Conservation (phyloP, 148 eudicot genomes). For the Vaccinium darrowii region DNA sequence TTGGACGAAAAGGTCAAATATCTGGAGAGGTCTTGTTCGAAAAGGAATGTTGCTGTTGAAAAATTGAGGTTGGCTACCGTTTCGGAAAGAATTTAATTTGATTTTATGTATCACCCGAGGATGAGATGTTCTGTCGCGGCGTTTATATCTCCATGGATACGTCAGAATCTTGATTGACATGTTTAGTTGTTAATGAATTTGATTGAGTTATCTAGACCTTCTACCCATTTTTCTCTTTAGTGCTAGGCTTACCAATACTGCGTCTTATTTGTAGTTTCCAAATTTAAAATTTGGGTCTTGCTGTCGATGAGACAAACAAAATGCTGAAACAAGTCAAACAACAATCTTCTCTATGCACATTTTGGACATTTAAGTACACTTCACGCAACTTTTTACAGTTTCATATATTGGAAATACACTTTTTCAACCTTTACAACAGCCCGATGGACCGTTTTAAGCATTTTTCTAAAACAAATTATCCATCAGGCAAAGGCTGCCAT, state of each 20-base stretch:
- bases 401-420: neutral
- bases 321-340: neutral
- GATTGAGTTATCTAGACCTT: neutral
- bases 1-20: neutral
- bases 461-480: neutral
- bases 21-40: neutral
- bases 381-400: neutral
- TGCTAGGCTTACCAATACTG: neutral
- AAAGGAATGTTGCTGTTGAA: neutral
- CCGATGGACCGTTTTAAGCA: neutral
- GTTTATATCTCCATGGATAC: neutral
- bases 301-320: neutral
- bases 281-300: neutral
- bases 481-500: neutral
- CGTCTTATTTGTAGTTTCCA: neutral
- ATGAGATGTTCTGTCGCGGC: neutral
- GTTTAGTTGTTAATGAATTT: neutral
- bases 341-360: neutral
- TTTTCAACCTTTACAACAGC: neutral
- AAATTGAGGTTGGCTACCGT: neutral
- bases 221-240: neutral
- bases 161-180: neutral
- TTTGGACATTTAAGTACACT: neutral
- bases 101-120: neutral
- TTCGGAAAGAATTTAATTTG: neutral